phyloP scores from a whole-genome alignment of 495 filamentous ascomycete genomes.

The Lophiotrema nucula region DNA sequence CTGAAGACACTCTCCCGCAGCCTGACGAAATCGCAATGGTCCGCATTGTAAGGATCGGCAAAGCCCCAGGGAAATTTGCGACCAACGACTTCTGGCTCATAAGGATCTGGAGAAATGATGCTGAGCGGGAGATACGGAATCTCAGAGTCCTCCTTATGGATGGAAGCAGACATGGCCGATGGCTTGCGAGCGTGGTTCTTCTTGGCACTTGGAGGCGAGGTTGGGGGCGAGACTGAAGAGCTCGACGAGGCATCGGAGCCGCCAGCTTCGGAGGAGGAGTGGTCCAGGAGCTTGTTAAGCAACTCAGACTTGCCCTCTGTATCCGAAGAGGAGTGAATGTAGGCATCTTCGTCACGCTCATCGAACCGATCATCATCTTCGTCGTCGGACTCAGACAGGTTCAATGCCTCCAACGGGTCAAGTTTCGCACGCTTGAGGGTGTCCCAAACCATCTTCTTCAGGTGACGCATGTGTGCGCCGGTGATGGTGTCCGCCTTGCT shows the following conservation, averaged over 20 bases:
- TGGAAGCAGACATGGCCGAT: slow-evolving; percentile 34
- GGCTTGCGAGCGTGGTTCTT: slow-evolving; percentile 28
- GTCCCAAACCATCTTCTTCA: slow-evolving; percentile 87
- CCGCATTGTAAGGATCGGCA: slow-evolving; percentile 83
- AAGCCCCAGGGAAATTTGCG: slow-evolving; percentile 95
- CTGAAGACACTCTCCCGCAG: slow-evolving; percentile 88
- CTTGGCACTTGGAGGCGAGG: slow-evolving; percentile 25
- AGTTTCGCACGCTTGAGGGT: slow-evolving; percentile 82
- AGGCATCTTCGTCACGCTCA: slow-evolving; percentile 44
- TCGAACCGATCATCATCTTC: slow-evolving; percentile 44
- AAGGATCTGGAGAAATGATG: slow-evolving; percentile 88
- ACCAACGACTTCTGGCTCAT: slow-evolving; percentile 68
- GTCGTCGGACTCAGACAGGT: slow-evolving; percentile 70
- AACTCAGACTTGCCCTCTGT: slow-evolving; percentile 27
- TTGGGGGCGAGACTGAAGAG: slow-evolving; percentile 26
- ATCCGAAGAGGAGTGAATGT: slow-evolving; percentile 31
- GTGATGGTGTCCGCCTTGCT: slow-evolving; percentile 97
- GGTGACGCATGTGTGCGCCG: slow-evolving; percentile 83
- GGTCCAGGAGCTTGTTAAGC: slow-evolving; percentile 34
- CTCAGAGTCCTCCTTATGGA: slow-evolving; percentile 33
- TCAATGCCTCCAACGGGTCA: slow-evolving; percentile 83
- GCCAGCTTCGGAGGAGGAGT: slow-evolving; percentile 33
- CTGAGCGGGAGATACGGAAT: slow-evolving; percentile 71
- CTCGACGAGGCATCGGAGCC: slow-evolving; percentile 21
- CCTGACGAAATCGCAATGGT: slow-evolving; percentile 92